phyloP scores from a whole-genome alignment of 2,329 filamentous ascomycete genomes.

The Ophiostoma ulmi region DNA sequence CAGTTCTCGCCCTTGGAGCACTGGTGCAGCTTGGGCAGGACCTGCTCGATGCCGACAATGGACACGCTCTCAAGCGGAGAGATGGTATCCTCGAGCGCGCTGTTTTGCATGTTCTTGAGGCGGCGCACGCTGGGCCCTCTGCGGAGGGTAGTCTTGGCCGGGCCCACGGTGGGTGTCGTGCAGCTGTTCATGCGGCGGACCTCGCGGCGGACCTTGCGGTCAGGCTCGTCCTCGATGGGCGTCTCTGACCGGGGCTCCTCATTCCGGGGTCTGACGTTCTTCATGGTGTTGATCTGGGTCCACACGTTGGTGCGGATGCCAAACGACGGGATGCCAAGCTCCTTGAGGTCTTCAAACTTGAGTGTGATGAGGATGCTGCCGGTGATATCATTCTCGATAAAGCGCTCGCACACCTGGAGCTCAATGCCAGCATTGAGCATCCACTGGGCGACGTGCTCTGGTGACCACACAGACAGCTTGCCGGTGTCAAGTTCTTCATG shows the following conservation, averaged over 20 bases:
- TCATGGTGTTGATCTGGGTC: constrained; percentile 69
- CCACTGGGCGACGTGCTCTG: constrained; percentile 75
- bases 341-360: constrained; percentile 81
- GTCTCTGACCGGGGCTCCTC: constrained; percentile 51
- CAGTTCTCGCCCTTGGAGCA: constrained; percentile 86
- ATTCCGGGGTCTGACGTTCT: constrained; percentile 46
- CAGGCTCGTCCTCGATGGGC: constrained; percentile 56
- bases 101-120: constrained; percentile 29
- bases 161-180: neutral
- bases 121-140: constrained; percentile 40
- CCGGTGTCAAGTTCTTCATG: constrained; percentile 53
- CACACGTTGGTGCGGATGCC: constrained; percentile 74
- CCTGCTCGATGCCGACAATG: constrained; percentile 86
- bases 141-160: constrained; percentile 34
- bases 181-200: constrained; percentile 34
- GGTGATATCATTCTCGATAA: constrained; percentile 87
- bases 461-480: constrained; percentile 62
- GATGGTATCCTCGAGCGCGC: constrained; percentile 62
- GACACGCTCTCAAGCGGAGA: constrained; percentile 79
- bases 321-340: constrained; percentile 75
- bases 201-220: constrained; percentile 47
- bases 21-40: constrained; percentile 75
- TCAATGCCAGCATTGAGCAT: constrained; percentile 84
- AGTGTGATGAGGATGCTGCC: constrained; percentile 83
- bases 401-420: constrained; percentile 69